phyloP scores from a whole-genome alignment of 1,139 yeast species.

The Lipomyces yarrowii region DNA sequence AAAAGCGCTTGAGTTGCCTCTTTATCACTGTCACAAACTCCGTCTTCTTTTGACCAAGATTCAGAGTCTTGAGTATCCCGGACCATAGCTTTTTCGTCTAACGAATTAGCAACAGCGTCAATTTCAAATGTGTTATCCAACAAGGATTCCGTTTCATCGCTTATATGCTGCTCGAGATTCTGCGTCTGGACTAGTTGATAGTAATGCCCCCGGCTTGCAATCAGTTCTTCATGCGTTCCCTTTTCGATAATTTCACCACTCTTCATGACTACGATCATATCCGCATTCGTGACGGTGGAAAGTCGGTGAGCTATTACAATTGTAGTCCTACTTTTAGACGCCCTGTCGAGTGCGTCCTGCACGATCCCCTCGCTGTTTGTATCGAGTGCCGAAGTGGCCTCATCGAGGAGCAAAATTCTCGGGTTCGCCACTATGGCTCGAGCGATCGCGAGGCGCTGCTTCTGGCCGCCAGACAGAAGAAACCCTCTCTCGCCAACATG shows the following conservation, averaged over 20 bases:
- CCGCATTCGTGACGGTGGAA: conserved; percentile 63
- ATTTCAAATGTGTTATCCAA: conserved; percentile 20
- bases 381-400: conserved; percentile 79
- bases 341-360: conserved; percentile 59
- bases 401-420: conserved; percentile 67
- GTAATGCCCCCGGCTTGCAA: conserved; percentile 43
- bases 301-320: conserved; percentile 78
- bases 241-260: conserved; percentile 47
- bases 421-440: conserved; percentile 71
- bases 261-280: conserved; percentile 49
- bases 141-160: conserved; percentile 10
- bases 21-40: conserved; percentile 7
- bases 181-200: conserved; percentile 45
- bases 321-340: conserved; percentile 69
- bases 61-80: conserved; percentile 17
- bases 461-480: conserved; percentile 76
- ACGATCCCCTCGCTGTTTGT: conserved; percentile 73
- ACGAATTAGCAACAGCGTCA: conserved; percentile 18
- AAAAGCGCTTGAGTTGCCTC: conserved; percentile 15
- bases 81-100: conserved; percentile 27
- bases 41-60: conserved; percentile 2
- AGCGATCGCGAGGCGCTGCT: conserved; percentile 74
- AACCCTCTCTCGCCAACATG: conserved; percentile 55
- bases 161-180: conserved; percentile 24
- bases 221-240: conserved; percentile 47